phyloP scores from a whole-genome alignment of 371 early-diverging fungal species.

The Rhizopus stolonifer region DNA sequence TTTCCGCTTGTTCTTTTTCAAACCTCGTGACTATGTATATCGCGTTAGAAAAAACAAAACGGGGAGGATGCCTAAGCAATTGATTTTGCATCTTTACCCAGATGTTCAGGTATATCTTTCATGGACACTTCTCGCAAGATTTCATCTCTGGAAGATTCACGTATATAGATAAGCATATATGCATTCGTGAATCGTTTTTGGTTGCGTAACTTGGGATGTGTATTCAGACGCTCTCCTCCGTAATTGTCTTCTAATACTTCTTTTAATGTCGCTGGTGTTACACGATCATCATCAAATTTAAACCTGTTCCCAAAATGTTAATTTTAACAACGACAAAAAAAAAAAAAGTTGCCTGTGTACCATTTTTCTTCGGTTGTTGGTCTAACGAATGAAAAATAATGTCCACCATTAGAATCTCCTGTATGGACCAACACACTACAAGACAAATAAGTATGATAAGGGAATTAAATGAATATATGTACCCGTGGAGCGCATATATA shows the following conservation, averaged over 20 bases:
- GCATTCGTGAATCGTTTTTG: slow-evolving; percentile 86
- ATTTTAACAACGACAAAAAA: neutral
- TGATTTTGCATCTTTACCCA: slow-evolving; percentile 46
- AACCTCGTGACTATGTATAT: slow-evolving; percentile 25
- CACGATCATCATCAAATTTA: slow-evolving; percentile 97
- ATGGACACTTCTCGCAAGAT: slow-evolving; percentile 65
- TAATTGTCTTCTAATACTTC: slow-evolving; percentile 96
- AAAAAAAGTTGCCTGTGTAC: slow-evolving; percentile 34
- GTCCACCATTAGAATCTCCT: slow-evolving; percentile 94
- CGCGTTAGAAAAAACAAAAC: neutral
- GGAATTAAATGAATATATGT: no score
- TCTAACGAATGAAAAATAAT: slow-evolving; percentile 91
- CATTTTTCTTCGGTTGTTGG: slow-evolving; percentile 78
- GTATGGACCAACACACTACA: slow-evolving; percentile 93
- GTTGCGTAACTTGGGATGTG: slow-evolving; percentile 12
- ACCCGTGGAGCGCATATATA: slow-evolving; percentile 81
- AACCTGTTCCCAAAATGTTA: slow-evolving; percentile 42
- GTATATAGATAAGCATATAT: slow-evolving; percentile 95
- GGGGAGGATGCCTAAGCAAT: neutral
- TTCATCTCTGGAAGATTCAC: slow-evolving; percentile 64
- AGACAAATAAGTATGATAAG: no score
- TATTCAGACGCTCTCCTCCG: slow-evolving; percentile 71
- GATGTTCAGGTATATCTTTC: slow-evolving; percentile 77
- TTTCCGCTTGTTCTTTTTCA: slow-evolving; percentile 45
- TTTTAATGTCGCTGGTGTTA: slow-evolving; percentile 75